Conservation (phyloP, 805 yeast species). For the Maudiozyma serrabonitensis region DNA sequence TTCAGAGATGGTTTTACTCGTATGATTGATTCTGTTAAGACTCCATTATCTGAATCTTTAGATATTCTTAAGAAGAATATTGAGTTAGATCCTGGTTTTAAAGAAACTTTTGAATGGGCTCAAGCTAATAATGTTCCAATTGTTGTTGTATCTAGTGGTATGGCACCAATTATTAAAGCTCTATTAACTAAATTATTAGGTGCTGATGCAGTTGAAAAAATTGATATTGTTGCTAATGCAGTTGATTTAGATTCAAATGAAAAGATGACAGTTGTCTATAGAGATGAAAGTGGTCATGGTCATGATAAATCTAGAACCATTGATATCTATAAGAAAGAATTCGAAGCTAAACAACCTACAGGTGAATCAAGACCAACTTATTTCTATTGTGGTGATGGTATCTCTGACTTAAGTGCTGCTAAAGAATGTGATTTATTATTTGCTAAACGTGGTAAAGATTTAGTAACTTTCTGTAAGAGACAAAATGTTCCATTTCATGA, state of each 20-base stretch:
- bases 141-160: constrained; percentile 83
- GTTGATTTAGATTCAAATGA: constrained; percentile 47
- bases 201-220: constrained; percentile 55
- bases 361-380: constrained; percentile 46
- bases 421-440: constrained; percentile 87
- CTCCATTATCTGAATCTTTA: constrained; percentile 77
- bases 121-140: constrained; percentile 63
- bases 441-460: constrained; percentile 87
- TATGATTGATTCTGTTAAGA: constrained; percentile 72
- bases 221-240: constrained; percentile 76
- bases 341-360: constrained; percentile 20
- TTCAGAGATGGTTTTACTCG: constrained; percentile 76
- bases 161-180: constrained; percentile 83
- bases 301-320: constrained; percentile 90
- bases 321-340: constrained; percentile 31
- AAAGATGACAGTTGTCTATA: constrained; percentile 76
- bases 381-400: constrained; percentile 97
- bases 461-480: constrained; percentile 71
- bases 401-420: constrained; percentile 89
- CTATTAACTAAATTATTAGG: constrained; percentile 69
- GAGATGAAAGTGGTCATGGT: constrained; percentile 82
- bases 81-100: constrained; percentile 84
- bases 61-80: constrained; percentile 56
- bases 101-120: constrained; percentile 73
- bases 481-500: constrained; percentile 79